Evolutionary conservation across 768 basidiomycete species (phyloP), one percentile per base, ranked within the genome.

Genomic region (Lentinus tigrinus): DNA sequence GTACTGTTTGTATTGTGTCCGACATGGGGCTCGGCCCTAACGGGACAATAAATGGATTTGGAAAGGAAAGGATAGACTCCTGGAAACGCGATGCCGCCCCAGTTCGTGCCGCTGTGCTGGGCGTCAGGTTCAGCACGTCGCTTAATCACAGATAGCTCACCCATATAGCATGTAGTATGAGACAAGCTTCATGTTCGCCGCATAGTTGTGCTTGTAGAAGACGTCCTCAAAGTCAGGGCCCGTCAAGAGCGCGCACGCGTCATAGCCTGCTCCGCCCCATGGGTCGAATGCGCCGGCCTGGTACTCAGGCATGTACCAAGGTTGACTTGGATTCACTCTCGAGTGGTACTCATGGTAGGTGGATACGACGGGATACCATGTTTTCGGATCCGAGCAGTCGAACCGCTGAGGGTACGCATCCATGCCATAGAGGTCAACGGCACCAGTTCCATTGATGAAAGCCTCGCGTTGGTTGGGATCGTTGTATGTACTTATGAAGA

Each of bases 151-250:
- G 8, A 34, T 14, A 6, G 53, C 58, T 26, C 68, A 88, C 88
- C 88, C 91, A 64, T 85, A 91, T 53, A 91, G 63, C 93, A 94
- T 93, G 71, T 94, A 94, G 60, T 89, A 90, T 65, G 83, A 91
- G 57, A 93, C 84, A 44, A 94, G 65, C 66, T 93, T 94, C 1
- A 84, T 88, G 70, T 93, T 93, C 48, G 82, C 80, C 10, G 91
- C 90, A 87, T 88, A 91, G 44, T 91, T 77, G 52, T 88, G 76
- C 56, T 84, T 78, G 64, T 94, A 84, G 71, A 92, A 93, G 6
- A 93, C 93, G 40, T 84, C 87, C 71, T 85, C 79, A 71, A 91
- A 93, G 65, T 87, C 78, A 1, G 87, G 75, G 3, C 88, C 89
- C 11, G 89, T 92, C 60, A 93, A 73, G 1, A 76, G 71, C 26